Conservation (phyloP, 2,329 filamentous ascomycete species). For the Uncinocarpus reesii region DNA sequence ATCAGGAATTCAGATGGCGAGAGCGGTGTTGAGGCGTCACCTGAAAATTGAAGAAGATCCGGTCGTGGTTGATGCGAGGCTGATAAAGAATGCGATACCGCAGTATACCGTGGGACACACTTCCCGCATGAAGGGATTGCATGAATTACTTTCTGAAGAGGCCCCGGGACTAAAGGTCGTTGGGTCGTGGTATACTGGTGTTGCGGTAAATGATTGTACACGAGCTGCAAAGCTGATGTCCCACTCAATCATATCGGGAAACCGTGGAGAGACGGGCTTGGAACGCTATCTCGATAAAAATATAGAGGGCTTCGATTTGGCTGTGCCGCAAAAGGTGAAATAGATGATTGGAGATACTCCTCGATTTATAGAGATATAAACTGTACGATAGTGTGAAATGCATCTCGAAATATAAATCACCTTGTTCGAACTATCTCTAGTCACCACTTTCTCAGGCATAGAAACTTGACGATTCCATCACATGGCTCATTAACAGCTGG, state of each 20-base stretch:
- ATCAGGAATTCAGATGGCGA: conserved; percentile 60
- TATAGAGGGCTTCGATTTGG: not conserved
- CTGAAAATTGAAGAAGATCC: conserved; percentile 58
- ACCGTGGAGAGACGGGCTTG: conserved; percentile 27
- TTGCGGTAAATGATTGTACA: conserved; percentile 47
- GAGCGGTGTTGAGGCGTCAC: conserved; percentile 59
- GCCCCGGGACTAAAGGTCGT: conserved; percentile 54
- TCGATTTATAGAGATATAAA: not conserved
- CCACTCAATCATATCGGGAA: conserved; percentile 1
- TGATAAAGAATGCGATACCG: conserved; percentile 68
- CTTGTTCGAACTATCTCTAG: not conserved
- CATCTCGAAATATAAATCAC: too few relatives aligned
- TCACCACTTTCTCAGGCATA: too few relatives aligned
- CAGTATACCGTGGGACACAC: conserved; percentile 78
- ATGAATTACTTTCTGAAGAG: conserved; percentile 43
- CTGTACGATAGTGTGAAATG: too few relatives aligned
- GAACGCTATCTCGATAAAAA: conserved; percentile 21
- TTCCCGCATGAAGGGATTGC: conserved; percentile 48
- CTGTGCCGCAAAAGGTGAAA: not conserved
- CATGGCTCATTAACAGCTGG: too few relatives aligned
- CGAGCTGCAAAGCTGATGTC: conserved; percentile 47
- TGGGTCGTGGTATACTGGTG: conserved; percentile 43
- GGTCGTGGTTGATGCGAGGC: conserved; percentile 48
- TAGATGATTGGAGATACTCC: not conserved
- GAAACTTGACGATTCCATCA: too few relatives aligned